phyloP scores from a whole-genome alignment of 495 filamentous ascomycete genomes.

The Sphaerosporella brunnea region DNA sequence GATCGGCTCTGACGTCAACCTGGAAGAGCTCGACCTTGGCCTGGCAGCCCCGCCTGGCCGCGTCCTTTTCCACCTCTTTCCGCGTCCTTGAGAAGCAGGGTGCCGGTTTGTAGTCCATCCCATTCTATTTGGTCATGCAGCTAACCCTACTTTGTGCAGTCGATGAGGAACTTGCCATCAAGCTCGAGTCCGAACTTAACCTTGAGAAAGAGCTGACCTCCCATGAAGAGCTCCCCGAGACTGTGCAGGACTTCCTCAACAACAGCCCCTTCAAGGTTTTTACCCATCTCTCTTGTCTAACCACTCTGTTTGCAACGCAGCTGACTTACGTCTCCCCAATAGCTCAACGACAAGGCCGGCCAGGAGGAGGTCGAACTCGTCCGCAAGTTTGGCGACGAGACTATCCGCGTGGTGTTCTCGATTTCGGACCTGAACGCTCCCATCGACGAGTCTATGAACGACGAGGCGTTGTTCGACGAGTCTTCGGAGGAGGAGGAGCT shows the following conservation, averaged over 20 bases:
- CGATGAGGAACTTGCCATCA: slow-evolving; percentile 54
- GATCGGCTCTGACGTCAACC: slow-evolving; percentile 2
- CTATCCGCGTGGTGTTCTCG: slow-evolving; percentile 80
- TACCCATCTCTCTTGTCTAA: no score
- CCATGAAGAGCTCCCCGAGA: slow-evolving; percentile 39
- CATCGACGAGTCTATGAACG: slow-evolving; percentile 37
- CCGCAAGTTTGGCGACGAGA: slow-evolving; percentile 73
- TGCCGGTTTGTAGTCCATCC: slow-evolving; percentile 30
- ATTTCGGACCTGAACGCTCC: slow-evolving; percentile 73
- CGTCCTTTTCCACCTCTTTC: slow-evolving; percentile 17
- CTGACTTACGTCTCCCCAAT: no score
- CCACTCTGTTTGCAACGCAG: no score
- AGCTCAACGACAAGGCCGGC: slow-evolving; percentile 53
- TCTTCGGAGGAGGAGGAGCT: no score
- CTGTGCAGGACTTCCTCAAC: slow-evolving; percentile 55
- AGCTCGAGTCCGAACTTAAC: slow-evolving; percentile 60
- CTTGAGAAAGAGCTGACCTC: slow-evolving; percentile 41
- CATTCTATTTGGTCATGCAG: no score
- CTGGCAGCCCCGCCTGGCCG: slow-evolving; percentile 6
- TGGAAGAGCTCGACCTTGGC: slow-evolving; percentile 3
- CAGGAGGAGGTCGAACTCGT: slow-evolving; percentile 73
- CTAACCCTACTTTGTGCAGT: no score
- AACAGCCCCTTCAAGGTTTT: slow-evolving; percentile 43
- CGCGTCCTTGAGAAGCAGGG: slow-evolving; percentile 16
- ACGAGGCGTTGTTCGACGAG: slow-evolving; percentile 16